These are phyloP conservation scores for Thelonectria blattea DNA, from an alignment of 2,329 filamentous ascomycete genomes.

Conservation along the genomic window DNA sequence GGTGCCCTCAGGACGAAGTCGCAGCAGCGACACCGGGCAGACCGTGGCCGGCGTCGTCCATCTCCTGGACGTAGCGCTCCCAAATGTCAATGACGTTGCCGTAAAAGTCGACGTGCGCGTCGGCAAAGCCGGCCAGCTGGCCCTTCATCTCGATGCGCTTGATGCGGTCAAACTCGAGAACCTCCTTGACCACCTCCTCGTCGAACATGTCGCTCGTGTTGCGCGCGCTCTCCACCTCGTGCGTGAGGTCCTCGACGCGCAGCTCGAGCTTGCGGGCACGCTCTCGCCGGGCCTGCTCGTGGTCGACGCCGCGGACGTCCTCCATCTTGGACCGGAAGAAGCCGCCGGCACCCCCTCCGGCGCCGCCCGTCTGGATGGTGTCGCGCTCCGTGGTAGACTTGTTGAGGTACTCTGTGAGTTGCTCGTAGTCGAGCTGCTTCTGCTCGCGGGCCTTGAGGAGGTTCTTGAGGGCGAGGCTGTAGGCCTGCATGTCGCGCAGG, in stretches of 20 bases:
- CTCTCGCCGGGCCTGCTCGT: slow-evolving; percentile 88
- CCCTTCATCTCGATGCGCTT: slow-evolving; percentile 92
- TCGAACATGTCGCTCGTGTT: slow-evolving; percentile 91
- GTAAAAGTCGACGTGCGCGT: slow-evolving; percentile 89
- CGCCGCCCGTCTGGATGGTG: slow-evolving; percentile 65
- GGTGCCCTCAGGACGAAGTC: slow-evolving; percentile 13
- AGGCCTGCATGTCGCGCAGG: slow-evolving; percentile 93
- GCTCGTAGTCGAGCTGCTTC: slow-evolving; percentile 97
- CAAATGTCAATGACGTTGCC: slow-evolving; percentile 79
- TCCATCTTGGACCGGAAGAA: slow-evolving; percentile 95
- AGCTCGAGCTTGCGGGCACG: slow-evolving; percentile 89
- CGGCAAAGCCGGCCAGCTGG: slow-evolving; percentile 81
- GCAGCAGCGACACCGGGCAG: slow-evolving; percentile 48
- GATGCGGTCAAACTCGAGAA: slow-evolving; percentile 93
- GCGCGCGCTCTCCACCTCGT: slow-evolving; percentile 86
- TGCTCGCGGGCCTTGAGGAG: slow-evolving; percentile 93
- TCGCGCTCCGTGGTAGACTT: slow-evolving; percentile 90
- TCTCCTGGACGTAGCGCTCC: slow-evolving; percentile 88
- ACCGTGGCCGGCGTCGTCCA: slow-evolving; percentile 63
- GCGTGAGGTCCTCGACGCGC: slow-evolving; percentile 88
- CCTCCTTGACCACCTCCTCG: slow-evolving; percentile 92
- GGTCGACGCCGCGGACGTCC: slow-evolving; percentile 94
- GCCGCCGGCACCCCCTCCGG: slow-evolving; percentile 74
- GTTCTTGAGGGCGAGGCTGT: slow-evolving; percentile 83
- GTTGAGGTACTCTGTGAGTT: slow-evolving; percentile 91